Evolutionary conservation across 371 early-diverging fungal species (phyloP).

Genomic region (Neoconidiobolus thromboides): DNA sequence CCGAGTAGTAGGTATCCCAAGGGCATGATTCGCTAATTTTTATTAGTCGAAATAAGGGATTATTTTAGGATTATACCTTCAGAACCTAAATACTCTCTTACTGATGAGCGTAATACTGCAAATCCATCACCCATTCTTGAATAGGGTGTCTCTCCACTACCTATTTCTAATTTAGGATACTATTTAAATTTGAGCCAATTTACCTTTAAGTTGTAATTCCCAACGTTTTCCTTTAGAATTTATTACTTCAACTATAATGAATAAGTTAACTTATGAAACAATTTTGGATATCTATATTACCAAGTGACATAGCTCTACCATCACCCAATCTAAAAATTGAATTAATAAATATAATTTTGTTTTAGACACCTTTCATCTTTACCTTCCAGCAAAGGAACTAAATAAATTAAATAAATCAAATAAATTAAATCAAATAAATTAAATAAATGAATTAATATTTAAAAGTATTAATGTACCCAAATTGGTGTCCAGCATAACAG

Average conservation of each 20-base stretch:
- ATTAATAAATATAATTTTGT: background rate
- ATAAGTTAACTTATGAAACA: background rate
- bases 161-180: slow-evolving; percentile 9
- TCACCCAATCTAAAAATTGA: slow-evolving; percentile 47
- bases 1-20: slow-evolving; percentile 66
- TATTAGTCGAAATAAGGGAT: background rate
- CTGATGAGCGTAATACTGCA: slow-evolving; percentile 58
- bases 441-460: background rate
- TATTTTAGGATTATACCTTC: slow-evolving; percentile 28
- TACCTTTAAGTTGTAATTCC: slow-evolving; percentile 68
- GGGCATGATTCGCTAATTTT: slow-evolving; percentile 22
- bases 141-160: slow-evolving; percentile 70
- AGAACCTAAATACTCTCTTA: slow-evolving; percentile 68
- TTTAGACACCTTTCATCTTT: background rate
- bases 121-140: slow-evolving; percentile 77
- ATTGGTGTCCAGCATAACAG: slow-evolving; percentile 80
- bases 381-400: slow-evolving; percentile 34
- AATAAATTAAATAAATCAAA: background rate
- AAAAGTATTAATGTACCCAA: slow-evolving; percentile 30
- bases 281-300: slow-evolving; percentile 12
- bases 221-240: slow-evolving; percentile 22
- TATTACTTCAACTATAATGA: slow-evolving; percentile 8
- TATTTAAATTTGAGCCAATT: background rate
- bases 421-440: slow-evolving; percentile 1
- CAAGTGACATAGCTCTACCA: slow-evolving; percentile 67